Evolutionary conservation across 2,329 filamentous ascomycete species (phyloP).

Genomic region (Passalora sequoiae): DNA sequence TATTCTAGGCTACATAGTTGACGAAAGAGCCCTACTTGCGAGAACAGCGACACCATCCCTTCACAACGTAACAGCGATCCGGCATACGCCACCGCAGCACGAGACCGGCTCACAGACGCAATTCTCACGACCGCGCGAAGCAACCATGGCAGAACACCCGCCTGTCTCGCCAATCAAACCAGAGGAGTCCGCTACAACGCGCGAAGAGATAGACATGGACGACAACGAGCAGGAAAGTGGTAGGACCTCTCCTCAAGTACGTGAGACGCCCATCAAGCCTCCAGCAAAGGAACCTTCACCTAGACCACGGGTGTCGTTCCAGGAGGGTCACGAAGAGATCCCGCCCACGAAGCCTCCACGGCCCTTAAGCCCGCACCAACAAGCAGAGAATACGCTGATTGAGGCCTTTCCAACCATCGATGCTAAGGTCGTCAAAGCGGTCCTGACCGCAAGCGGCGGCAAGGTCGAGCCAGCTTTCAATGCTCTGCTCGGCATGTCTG

Average conservation of each 20-base stretch:
- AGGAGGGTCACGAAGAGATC: conserved; percentile 45
- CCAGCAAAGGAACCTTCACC: conserved; percentile 38
- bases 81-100: no score
- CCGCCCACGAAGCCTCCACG: conserved; percentile 79
- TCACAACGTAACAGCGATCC: no score
- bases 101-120: no score
- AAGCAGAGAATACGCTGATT: conserved; percentile 80
- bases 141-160: conserved; percentile 12
- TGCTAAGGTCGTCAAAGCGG: conserved; percentile 72
- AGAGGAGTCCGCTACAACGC: conserved; percentile 35
- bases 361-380: conserved; percentile 72
- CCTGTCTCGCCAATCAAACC: conserved; percentile 29
- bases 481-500: conserved; percentile 68
- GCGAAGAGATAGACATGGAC: conserved; percentile 45
- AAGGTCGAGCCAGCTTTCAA: conserved; percentile 93
- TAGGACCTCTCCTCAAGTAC: conserved; percentile 35
- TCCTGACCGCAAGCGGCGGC: conserved; percentile 78
- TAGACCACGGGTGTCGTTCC: conserved; percentile 45
- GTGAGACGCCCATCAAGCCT: conserved; percentile 37
- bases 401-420: conserved; percentile 92
- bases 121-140: no score
- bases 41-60: no score
- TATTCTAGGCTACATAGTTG: no score
- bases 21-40: no score
- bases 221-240: conserved; percentile 65